A percentile compares a stretch with the other conserved stretches of the same genome.
These are phyloP conservation scores for Dujonia santamariae DNA, from an alignment of 1,139 yeast genomes.

Conservation along the genomic window DNA sequence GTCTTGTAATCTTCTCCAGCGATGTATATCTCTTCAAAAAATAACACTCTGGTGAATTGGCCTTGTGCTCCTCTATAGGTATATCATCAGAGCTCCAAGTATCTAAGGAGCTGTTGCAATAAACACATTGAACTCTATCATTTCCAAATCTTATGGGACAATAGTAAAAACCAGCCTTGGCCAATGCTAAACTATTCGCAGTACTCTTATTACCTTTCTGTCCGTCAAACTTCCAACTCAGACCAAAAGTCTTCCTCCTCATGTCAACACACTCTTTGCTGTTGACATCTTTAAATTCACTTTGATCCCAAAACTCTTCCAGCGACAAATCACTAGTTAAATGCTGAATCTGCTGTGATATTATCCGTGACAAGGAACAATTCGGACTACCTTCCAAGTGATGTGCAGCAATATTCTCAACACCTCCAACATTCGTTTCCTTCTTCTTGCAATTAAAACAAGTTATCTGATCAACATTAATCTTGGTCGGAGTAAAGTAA, in stretches of 20 bases:
- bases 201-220: conserved; percentile 21
- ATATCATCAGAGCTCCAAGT: conserved; percentile 72
- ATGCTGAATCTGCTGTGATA: conserved; percentile 18
- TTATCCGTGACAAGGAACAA: conserved; percentile 44
- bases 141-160: conserved; percentile 44
- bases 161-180: conserved; percentile 55
- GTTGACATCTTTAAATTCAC: conserved; percentile 8
- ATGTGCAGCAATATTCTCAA: conserved; percentile 30
- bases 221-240: conserved; percentile 53
- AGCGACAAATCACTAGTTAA: conserved; percentile 9
- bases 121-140: conserved; percentile 69
- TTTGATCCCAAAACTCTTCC: conserved; percentile 6
- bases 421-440: conserved; percentile 34
- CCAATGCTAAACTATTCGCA: conserved; percentile 41
- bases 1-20: conserved; percentile 1
- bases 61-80: conserved; percentile 53
- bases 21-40: conserved; percentile 35
- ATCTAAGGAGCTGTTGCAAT: conserved; percentile 65
- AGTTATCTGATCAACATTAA: conserved; percentile 44
- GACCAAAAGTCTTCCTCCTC: conserved; percentile 51
- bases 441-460: conserved; percentile 61
- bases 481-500: conserved; percentile 57
- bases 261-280: conserved; percentile 31
- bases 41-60: conserved; percentile 48
- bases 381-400: conserved; percentile 47